Base-by-base conservation (phyloP, 306 rosid species). In the Cercis canadensis region DNA sequence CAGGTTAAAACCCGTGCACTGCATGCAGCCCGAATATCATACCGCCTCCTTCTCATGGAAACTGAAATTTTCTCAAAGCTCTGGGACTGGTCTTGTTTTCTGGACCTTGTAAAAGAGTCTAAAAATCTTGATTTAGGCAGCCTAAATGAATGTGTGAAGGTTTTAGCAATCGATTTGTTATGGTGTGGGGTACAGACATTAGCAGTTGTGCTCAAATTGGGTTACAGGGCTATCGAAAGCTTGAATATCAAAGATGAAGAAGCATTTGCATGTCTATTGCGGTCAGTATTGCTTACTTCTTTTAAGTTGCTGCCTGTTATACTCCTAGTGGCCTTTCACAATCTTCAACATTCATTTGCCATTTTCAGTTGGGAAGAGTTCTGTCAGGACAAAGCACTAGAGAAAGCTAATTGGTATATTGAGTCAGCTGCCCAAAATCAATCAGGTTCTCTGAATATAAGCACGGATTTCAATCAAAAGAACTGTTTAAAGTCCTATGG, bases 41-140 rank as follows among this genome's bases (percentile, higher is more conserved):
- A 88, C 58, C 92, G 96, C 55, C 53, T 90, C 57, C 94, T 93
- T 36, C 70, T 88, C 19, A 16, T 76, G 67, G 78, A 87, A 36
- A 60, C 87, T 60, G 90, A 84, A 52, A 67, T 65, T 59, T 93
- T 93, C 79, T 61, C 82, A 5, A 80, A 87, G 83, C 79, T 80
- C 47, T 88, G 93, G 97, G 83, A 93, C 54, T 90, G 97, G 97
- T 88, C 92, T 6, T 88, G 90, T 82, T 90, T 87, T 64, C 50
- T 81, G 60, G 83, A 75, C 36, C 80, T 90, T 8, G 18, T 81
- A 74, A 67, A 80, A 65, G 86, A 75, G 69, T 66, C 69, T 7
- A 62, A 69, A 55, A 60, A 45, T 57, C 21, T 39, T 62, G 84
- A 80, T 29, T 32, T 19, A 19, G n/a, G 45, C 58, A 14, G 61